phyloP scores from a whole-genome alignment of 192 early-diverging fungal species.

The Globomyces pollinis-pini region DNA sequence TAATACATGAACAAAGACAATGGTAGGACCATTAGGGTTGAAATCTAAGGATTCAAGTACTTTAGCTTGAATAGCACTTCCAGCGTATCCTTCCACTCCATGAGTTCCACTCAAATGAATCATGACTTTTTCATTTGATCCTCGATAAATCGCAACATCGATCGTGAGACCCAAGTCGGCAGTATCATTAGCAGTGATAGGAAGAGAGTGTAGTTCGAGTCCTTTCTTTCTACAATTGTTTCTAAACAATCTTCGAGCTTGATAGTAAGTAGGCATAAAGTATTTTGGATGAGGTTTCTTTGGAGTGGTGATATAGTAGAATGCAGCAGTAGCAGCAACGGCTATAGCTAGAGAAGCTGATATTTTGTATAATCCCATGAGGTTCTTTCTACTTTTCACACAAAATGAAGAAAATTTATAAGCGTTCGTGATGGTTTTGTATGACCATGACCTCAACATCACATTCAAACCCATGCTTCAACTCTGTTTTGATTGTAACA shows the following conservation, averaged over 20 bases:
- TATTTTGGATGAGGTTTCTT: constrained; percentile 2
- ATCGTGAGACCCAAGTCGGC: too few species aligned
- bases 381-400: too few species aligned
- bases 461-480: too few species aligned
- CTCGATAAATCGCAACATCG: not conserved
- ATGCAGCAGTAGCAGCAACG: too few species aligned
- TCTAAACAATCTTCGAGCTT: not conserved
- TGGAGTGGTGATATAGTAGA: too few species aligned
- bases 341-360: too few species aligned
- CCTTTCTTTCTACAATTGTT: not conserved
- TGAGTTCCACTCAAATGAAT: not conserved
- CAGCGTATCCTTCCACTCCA: not conserved
- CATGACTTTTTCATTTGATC: not conserved
- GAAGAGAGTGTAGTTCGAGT: not conserved
- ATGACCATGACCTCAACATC: too few species aligned
- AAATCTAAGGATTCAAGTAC: not conserved
- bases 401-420: too few species aligned
- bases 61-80: not conserved
- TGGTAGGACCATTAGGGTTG: not conserved
- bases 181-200: not conserved
- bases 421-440: too few species aligned
- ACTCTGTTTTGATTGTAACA: too few species aligned
- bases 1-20: not conserved
- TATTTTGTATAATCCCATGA: too few species aligned
- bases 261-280: not conserved